Base-by-base conservation (phyloP, 2,329 filamentous ascomycete species). In the Exophiala xenobiotica region DNA sequence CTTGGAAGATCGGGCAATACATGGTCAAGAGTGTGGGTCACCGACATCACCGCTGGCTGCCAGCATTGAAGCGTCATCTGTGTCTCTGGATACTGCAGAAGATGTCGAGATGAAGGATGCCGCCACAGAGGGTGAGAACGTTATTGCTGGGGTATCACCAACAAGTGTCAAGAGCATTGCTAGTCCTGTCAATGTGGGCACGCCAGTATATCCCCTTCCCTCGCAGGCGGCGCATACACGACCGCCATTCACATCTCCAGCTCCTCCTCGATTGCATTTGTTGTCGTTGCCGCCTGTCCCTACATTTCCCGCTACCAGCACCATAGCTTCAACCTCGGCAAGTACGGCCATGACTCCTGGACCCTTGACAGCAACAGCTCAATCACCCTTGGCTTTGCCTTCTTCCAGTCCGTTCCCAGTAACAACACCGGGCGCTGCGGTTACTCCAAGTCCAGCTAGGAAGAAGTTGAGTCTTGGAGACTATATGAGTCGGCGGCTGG, bases 401-500 rank as follows among this genome's bases (percentile, higher is more conserved):
- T 64, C 64, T 6, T 63, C 60, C 9, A 57, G 57, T 33, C 48
- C 63, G n/a, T 64, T 67, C 29, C 53, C 64, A 14, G 24, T 61
- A 11, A 56, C 62, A 4, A 56, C 62, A 4, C n/a, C 54, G 9
- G 50, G 64, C 8, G 59, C 62, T 33, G 54, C 68, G 6, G 65
- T 69, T 6, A 69, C 71, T n/a, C 70, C 74, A 20, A 76, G 72
- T 58, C 74, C 74, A 2, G 68, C 70, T 14, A 76, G 76, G 63
- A 78, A 77, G 62, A 77, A 77, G 55, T 66, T 77, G 41, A 77
- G 72, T 57, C 61, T 78, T 16, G 74, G 74, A 38, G 75, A 78
- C 57, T 78, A 78, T 55, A 67, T 75, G 47, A 56, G 58, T 41
- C 69, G 70, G 46, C 67, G 71, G 14, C 58, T 71, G 37, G 63